Base-by-base conservation (phyloP, 345 rosid genomes). In the Noccaea caerulescens region DNA sequence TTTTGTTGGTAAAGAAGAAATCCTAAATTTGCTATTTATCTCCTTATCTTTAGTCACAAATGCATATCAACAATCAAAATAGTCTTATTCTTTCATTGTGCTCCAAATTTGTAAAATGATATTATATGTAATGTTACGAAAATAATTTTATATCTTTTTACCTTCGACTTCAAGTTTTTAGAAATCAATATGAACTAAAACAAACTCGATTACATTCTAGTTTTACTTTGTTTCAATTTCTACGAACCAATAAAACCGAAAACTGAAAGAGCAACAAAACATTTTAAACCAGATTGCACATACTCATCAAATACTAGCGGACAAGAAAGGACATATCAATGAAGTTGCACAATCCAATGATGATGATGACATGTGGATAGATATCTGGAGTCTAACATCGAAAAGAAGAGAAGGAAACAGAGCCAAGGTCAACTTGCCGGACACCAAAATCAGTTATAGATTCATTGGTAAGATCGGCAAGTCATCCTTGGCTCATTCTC, bases 401-500 rank as follows among this genome's bases (percentile, higher is more conserved):
- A 76, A 69, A 62, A 76, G 63, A 68, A 69, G 71, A 62, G 75
- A 69, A 69, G 45, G 60, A 69, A 69, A 69, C 42, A 62, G 79
- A 76, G 66, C 71, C 71, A 76, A 76, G 23, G 41, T 62, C 23
- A 49, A 76, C 79, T 68, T 75, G 79, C 75, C 79, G 68, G n/a
- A 18, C 43, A 46, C 53, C 52, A 55, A 18, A 45, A 52, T 7
- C 50, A 36, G 3, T 36, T 44, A 5, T 27, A 60, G 34, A 25
- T 75, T 55, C 0, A 7, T 62, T 37, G 58, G 18, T 53, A 9
- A 25, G 18, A 30, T 52, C 75, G 79, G 79, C 75, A 75, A 75
- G 75, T 75, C 79, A 68, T 75, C 79, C 42, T 75, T 75, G 79
- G 79, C 75, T 75, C 79, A 75, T 3, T 10, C 37, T 69, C 79